A percentile compares a stretch with the other conserved stretches of the same genome.
Conservation (phyloP, 345 rosid species). For the Citrus cavaleriei region DNA sequence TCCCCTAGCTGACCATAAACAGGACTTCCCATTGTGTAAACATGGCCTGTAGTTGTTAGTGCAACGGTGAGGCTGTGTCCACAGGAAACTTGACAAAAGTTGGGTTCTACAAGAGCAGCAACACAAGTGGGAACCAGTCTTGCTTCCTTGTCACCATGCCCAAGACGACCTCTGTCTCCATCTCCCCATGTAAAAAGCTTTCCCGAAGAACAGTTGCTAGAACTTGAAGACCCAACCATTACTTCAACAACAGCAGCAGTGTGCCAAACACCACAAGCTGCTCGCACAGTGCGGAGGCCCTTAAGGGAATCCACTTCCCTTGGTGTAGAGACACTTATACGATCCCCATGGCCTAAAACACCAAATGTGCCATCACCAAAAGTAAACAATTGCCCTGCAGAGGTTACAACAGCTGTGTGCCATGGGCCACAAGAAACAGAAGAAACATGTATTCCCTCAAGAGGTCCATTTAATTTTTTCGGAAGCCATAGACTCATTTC, state of each 20-base stretch:
- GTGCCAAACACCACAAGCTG: conserved; percentile 86
- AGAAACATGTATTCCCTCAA: conserved; percentile 74
- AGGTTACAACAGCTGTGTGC: conserved; percentile 80
- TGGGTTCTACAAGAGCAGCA: conserved; percentile 71
- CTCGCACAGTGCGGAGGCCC: conserved; percentile 78
- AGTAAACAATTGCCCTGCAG: conserved; percentile 72
- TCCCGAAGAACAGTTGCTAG: conserved; percentile 74
- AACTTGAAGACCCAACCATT: conserved; percentile 68
- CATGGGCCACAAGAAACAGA: conserved; percentile 79
- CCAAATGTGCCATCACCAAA: conserved; percentile 84
- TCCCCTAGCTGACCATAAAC: conserved; percentile 76
- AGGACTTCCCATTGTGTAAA: conserved; percentile 75
- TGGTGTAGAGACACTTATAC: conserved; percentile 49
- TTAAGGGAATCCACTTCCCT: conserved; percentile 79
- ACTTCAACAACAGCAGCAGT: conserved; percentile 83
- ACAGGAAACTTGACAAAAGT: conserved; percentile 71
- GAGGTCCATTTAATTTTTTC: conserved; percentile 62
- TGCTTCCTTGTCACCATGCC: conserved; percentile 75
- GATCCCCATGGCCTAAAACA: conserved; percentile 74
- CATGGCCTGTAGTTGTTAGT: conserved; percentile 62
- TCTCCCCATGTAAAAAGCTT: conserved; percentile 88
- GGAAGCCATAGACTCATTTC: conserved; percentile 66
- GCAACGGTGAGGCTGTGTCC: conserved; percentile 75
- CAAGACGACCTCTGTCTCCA: conserved; percentile 78
- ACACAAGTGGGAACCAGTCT: conserved; percentile 76